Evolutionary conservation across 2,329 filamentous ascomycete species (phyloP), one percentile per base, ranked within the genome.

Genomic region (Alternaria sp.): DNA sequence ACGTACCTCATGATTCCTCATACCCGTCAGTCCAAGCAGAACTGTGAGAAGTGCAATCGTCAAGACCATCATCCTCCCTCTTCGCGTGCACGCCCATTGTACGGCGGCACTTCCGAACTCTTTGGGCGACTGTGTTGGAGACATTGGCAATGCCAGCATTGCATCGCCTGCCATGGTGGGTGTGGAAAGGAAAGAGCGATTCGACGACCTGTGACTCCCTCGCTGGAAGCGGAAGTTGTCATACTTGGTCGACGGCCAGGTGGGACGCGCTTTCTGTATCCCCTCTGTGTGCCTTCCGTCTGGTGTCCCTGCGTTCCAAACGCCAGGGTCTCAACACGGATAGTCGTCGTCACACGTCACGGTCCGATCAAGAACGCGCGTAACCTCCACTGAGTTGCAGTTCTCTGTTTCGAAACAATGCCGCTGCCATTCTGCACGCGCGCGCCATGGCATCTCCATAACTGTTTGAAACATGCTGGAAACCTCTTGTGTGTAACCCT

Each of bases 51-150:
- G 61, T 21, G 73, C 30, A 11, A 68, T 56, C 9, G 65, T 65
- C 47, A 76, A 26, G 9, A 74, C 58, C 40, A 75, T 36, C 30
- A 66, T 69, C 57, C 76, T 71, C 32, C 77, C 77, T 63, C 77
- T 72, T 52, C 76, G 57, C 23, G 74, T 69, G 44, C 70, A 71
- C 10, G 65, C 67, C 74, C 75, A 79, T 52, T 72, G 70, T 12
- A 77, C 54, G 13, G 70, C 74, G 15, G 77, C 77, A 63, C 66
- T 67, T 21, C 71, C 69, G 43, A 77, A 47, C 23, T 70, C 64
- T 21, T 61, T 60, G 32, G 73, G 67, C 52, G 71, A 69, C 19
- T 69, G 69, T 51, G 67, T 63, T 32, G 73, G 72, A 47, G 73
- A 74, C 68, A 74, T 71, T 23, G 69, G 69, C 67, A 72, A 72